phyloP scores from a whole-genome alignment of 768 basidiomycete genomes.

The Lentinula guzmanii region DNA sequence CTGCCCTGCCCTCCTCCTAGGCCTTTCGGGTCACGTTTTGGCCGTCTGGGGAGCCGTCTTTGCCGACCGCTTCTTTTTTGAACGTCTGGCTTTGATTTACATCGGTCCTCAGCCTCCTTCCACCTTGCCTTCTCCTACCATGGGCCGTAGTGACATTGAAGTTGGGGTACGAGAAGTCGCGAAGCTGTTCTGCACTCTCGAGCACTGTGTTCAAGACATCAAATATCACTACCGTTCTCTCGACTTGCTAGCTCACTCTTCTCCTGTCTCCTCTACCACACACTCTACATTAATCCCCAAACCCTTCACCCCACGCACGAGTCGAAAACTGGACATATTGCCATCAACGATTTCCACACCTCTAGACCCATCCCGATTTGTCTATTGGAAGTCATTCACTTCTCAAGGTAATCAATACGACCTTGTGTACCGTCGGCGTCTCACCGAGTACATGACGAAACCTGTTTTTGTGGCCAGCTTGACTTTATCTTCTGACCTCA shows the following conservation, averaged over 20 bases:
- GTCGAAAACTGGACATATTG: no score
- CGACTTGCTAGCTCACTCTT: no score
- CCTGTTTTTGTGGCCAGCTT: background rate
- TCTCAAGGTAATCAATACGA: background rate
- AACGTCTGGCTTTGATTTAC: background rate
- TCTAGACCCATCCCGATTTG: background rate
- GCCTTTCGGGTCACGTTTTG: background rate
- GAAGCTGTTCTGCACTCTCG: background rate
- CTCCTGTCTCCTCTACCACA: no score
- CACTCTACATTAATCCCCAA: no score
- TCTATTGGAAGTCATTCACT: background rate
- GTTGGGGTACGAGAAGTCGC: background rate
- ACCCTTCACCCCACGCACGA: no score
- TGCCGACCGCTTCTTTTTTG: background rate
- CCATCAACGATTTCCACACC: no score
- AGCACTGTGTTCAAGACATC: background rate
- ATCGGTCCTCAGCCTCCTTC: background rate
- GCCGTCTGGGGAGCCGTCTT: conserved; percentile 2
- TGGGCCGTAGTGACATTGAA: background rate
- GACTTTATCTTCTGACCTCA: background rate
- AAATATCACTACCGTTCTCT: background rate
- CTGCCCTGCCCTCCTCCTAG: conserved; percentile 5
- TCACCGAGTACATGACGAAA: background rate
- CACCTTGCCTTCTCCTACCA: background rate
- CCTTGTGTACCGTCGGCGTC: background rate